Percentiles rank a stretch among this genome's conserved stretches.
Evolutionary conservation across 179 eudicot genomes (phyloP).

Genomic region (Spergularia azorica): DNA sequence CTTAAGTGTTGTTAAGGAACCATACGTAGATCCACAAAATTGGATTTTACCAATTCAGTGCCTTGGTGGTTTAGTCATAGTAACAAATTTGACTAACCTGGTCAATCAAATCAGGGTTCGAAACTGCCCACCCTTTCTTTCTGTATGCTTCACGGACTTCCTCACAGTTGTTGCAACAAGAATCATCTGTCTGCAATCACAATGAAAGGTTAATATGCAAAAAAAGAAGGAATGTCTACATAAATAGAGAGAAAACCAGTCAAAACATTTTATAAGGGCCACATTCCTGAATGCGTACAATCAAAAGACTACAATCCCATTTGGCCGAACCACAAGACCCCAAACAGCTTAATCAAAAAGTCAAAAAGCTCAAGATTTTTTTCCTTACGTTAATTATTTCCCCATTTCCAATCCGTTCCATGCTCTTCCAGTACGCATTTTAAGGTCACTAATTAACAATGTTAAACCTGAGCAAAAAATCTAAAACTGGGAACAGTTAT

Average conservation of each 20-base stretch:
- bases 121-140: constrained; percentile 88
- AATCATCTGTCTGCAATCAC: constrained; percentile 74
- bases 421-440: no score
- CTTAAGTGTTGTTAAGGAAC: neutral
- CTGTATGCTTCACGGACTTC: constrained; percentile 99
- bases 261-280: neutral
- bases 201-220: constrained; percentile 20
- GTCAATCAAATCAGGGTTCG: constrained; percentile 86
- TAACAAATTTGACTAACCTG: constrained; percentile 54
- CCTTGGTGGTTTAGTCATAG: neutral
- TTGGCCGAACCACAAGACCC: neutral
- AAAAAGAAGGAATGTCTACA: neutral
- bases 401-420: no score
- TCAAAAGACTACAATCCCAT: no score
- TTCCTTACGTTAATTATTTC: neutral
- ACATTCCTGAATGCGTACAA: no score
- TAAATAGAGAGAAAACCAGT: neutral
- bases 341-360: constrained; percentile 4
- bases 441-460: no score
- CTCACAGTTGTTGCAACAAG: constrained; percentile 95
- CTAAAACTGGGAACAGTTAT: no score
- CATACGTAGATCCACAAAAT: neutral
- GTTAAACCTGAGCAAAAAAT: no score
- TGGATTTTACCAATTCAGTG: neutral
- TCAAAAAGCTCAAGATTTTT: neutral